phyloP scores from a whole-genome alignment of 2,329 filamentous ascomycete genomes.

The Trichocomaceae sp. region DNA sequence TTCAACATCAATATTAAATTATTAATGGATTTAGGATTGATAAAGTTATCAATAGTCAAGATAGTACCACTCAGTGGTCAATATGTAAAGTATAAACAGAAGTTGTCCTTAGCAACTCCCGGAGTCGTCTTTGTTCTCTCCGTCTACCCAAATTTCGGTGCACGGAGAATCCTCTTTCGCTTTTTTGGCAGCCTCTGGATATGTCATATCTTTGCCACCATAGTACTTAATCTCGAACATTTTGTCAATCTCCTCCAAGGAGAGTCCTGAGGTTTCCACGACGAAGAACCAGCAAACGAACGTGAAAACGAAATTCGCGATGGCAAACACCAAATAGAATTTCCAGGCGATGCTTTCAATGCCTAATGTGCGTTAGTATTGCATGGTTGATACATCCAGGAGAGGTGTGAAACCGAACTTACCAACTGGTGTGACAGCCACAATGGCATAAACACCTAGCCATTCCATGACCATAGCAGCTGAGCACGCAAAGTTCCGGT shows the following conservation, averaged over 20 bases:
- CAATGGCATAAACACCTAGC: conserved; percentile 5
- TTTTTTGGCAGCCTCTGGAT: background rate
- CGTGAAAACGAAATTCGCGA: conserved; percentile 21
- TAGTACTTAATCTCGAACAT: conserved; percentile 23
- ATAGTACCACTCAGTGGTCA: background rate
- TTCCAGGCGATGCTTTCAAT: conserved; percentile 10
- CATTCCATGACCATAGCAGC: conserved; percentile 7
- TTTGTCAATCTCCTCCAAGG: conserved; percentile 36
- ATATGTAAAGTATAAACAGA: background rate
- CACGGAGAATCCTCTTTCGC: background rate
- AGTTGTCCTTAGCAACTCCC: background rate
- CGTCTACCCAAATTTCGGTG: background rate
- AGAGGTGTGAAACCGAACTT: too few species aligned
- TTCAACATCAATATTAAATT: conserved; percentile 7
- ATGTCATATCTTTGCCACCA: background rate
- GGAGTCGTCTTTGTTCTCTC: background rate
- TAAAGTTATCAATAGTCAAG: background rate
- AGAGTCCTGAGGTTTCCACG: conserved; percentile 27
- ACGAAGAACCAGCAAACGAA: conserved; percentile 25
- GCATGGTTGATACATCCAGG: too few species aligned
- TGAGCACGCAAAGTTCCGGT: conserved; percentile 14
- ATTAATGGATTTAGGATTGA: background rate
- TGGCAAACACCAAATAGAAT: conserved; percentile 36
- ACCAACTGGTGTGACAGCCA: conserved; percentile 1
- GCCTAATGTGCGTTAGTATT: background rate